Base-by-base conservation (phyloP, 2,329 filamentous ascomycete genomes). In the Phoma sp. region DNA sequence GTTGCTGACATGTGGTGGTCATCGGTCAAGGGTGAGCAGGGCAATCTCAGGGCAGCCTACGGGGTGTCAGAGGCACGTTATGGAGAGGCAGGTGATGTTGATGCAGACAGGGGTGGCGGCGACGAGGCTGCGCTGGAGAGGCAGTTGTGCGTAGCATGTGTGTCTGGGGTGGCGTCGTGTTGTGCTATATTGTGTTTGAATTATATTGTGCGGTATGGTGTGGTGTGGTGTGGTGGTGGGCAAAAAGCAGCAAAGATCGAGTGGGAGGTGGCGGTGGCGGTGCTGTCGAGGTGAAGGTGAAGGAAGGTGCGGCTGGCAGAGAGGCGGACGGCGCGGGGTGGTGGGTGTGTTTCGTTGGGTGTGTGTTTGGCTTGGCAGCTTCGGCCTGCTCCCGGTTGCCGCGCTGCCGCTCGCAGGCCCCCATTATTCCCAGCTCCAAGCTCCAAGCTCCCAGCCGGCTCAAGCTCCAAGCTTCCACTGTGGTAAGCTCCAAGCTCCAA, bases 21-120 rank as follows among this genome's bases (percentile, higher is more conserved):
- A 55, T 55, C 52, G 46, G 52, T 55, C 32, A 51, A 43, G 32
- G 19, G 13, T 33, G 21, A 43, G 46, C 51, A 43, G 37, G 31
- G 41, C 40, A 55, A 46, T 50, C n/a, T 41, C 39, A 46, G 17
- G 40, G 24, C 36, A 35, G 27, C 41, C 22, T 44, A 43, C 41
- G 29, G 45, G 12, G 40, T 36, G 40, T 35, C 39, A 55, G 43
- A n/a, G 9, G 43, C 22, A 27, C 32, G 31, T 24, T 47, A 25
- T 19, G 22, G 38, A 45, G 52, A 31, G 40, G 45, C 40, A 50
- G 27, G 29, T 41, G 29, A 55, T 50, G 40, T 44, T 45, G 51
- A 55, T 45, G 46, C 45, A 25, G 33, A 36, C 35, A 40, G 41
- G 40, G 36, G 45, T 31, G 24, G 39, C 22, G 22, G 22, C n/a